Evolutionary conservation across 2,329 filamentous ascomycete species (phyloP).

Genomic region (Neonectria neomacrospora): DNA sequence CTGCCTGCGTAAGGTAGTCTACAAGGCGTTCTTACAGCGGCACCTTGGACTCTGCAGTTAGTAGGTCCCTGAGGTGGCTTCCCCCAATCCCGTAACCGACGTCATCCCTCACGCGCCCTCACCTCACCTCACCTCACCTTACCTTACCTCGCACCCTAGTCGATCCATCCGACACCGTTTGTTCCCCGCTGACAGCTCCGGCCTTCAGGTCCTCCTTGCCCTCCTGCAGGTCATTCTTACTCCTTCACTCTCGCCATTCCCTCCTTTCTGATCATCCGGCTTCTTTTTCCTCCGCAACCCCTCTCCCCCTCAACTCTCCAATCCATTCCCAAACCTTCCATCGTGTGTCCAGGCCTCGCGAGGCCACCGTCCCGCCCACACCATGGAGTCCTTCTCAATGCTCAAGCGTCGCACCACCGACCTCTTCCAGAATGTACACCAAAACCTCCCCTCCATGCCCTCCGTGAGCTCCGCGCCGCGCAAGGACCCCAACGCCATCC

Average conservation of each 20-base stretch:
- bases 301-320: background rate
- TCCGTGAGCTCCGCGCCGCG: slow-evolving; percentile 32
- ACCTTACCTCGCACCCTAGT: slow-evolving; percentile 20
- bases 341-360: slow-evolving; percentile 10
- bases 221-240: slow-evolving; percentile 17
- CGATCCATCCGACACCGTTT: slow-evolving; percentile 13
- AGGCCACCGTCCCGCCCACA: slow-evolving; percentile 16
- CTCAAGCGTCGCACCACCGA: slow-evolving; percentile 67
- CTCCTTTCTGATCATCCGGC: slow-evolving; percentile 3
- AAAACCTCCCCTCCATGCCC: slow-evolving; percentile 56
- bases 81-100: slow-evolving; percentile 12
- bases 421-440: slow-evolving; percentile 61
- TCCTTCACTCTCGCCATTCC: background rate
- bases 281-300: slow-evolving; percentile 1
- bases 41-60: background rate
- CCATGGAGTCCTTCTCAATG: slow-evolving; percentile 61
- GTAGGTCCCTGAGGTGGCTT: background rate
- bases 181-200: slow-evolving; percentile 29
- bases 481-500: slow-evolving; percentile 51
- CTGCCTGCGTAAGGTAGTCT: background rate
- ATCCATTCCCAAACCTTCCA: slow-evolving; percentile 1
- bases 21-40: background rate
- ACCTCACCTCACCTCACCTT: background rate
- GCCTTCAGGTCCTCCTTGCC: slow-evolving; percentile 17
- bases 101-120: slow-evolving; percentile 17